A percentile compares a stretch with the other conserved stretches of the same genome.
Conservation (phyloP, 2,329 filamentous ascomycete genomes). For the Colletotrichum cereale region DNA sequence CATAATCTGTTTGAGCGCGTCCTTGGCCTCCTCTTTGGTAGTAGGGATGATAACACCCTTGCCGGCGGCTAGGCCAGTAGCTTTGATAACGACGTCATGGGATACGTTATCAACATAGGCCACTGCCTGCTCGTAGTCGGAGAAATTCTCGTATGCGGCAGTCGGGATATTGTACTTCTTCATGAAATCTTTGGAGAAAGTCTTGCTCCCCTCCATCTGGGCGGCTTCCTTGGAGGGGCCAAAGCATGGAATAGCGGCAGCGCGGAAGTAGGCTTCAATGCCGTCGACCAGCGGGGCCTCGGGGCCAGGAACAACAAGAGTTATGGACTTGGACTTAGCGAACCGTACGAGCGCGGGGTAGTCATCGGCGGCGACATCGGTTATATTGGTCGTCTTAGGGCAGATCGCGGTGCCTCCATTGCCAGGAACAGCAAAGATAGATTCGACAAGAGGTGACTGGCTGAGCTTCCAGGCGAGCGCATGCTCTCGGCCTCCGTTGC, state of each 20-base stretch:
- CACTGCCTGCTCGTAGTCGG: slow-evolving; percentile 67
- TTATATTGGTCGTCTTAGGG: slow-evolving; percentile 70
- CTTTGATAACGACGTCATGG: slow-evolving; percentile 79
- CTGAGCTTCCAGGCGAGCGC: slow-evolving; percentile 81
- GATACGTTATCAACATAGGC: slow-evolving; percentile 71
- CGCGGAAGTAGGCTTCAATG: slow-evolving; percentile 77
- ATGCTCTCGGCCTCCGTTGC: slow-evolving; percentile 82
- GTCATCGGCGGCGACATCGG: slow-evolving; percentile 61
- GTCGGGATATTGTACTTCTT: slow-evolving; percentile 78
- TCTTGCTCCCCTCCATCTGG: slow-evolving; percentile 82
- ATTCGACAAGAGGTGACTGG: slow-evolving; percentile 72
- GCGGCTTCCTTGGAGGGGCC: slow-evolving; percentile 78
- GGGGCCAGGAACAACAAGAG: slow-evolving; percentile 79
- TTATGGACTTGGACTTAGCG: slow-evolving; percentile 71
- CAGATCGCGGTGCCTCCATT: slow-evolving; percentile 76
- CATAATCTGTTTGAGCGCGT: slow-evolving; percentile 77
- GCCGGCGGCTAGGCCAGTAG: slow-evolving; percentile 79
- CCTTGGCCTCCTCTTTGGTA: slow-evolving; percentile 69
- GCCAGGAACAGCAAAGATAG: slow-evolving; percentile 68
- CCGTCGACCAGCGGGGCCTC: slow-evolving; percentile 81
- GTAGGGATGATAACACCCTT: slow-evolving; percentile 67
- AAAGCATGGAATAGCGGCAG: slow-evolving; percentile 72
- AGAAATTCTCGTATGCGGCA: slow-evolving; percentile 78
- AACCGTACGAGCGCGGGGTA: slow-evolving; percentile 73
- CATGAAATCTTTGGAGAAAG: slow-evolving; percentile 87